A percentile compares a stretch with the other conserved stretches of the same genome.
Evolutionary conservation across 805 yeast genomes (phyloP).

Genomic region (Candida nitratophila): DNA sequence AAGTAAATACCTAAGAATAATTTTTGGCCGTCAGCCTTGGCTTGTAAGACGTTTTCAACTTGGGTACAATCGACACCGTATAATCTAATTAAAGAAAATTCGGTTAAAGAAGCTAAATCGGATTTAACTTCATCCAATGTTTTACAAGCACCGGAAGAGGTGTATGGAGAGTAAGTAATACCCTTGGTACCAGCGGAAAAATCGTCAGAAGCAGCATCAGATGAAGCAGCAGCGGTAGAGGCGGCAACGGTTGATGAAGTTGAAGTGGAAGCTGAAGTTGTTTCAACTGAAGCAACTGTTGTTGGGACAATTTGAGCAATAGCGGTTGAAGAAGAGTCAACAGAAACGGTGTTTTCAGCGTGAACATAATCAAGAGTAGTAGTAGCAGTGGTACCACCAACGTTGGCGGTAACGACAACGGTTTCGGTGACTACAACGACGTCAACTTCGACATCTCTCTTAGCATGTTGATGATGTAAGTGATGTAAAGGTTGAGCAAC

Average conservation of each 20-base stretch:
- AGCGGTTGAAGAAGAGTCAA: constrained; percentile 11
- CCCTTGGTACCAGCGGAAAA: constrained; percentile 51
- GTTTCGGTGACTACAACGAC: constrained; percentile 39
- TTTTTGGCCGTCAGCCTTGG: constrained; percentile 57
- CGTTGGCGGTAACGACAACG: constrained; percentile 37
- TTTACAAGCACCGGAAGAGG: constrained; percentile 63
- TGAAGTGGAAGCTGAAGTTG: constrained; percentile 26
- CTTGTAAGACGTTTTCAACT: constrained; percentile 64
- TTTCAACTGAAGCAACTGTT: constrained; percentile 17
- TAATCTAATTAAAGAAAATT: constrained; percentile 58
- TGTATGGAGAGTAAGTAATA: constrained; percentile 78
- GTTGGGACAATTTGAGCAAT: constrained; percentile 24
- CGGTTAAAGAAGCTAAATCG: constrained; percentile 49
- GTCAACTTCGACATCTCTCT: constrained; percentile 37
- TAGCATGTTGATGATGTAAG: constrained; percentile 53
- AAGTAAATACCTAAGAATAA: constrained; percentile 69
- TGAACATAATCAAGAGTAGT: constrained; percentile 25
- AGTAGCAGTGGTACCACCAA: constrained; percentile 25
- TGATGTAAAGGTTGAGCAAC: constrained; percentile 58
- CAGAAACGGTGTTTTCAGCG: constrained; percentile 19
- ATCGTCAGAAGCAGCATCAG: constrained; percentile 21
- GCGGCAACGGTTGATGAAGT: constrained; percentile 26
- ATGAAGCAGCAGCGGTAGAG: constrained; percentile 20
- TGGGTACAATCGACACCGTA: constrained; percentile 87
- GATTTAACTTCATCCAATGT: constrained; percentile 46